Percentiles rank a stretch among this genome's conserved stretches.
phyloP scores from a whole-genome alignment of 2,329 filamentous ascomycete species.

The Chaetomiaceae sp. region DNA sequence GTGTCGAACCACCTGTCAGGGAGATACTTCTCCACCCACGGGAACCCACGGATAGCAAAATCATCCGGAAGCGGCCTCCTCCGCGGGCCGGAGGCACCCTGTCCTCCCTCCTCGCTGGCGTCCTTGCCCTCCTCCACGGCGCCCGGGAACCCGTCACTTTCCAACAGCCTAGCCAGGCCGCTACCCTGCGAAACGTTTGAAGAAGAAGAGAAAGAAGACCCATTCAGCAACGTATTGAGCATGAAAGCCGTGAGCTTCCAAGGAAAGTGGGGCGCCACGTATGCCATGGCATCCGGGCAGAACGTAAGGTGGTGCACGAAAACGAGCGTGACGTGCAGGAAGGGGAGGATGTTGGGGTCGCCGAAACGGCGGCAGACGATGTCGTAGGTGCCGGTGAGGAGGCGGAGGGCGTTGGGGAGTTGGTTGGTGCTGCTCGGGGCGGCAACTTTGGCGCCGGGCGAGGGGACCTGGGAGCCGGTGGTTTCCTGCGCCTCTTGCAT shows the following conservation, averaged over 20 bases:
- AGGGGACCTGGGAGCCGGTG: neutral
- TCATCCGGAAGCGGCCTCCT: constrained; percentile 56
- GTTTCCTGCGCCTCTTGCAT: constrained; percentile 18
- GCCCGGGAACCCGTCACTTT: constrained; percentile 43
- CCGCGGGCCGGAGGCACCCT: neutral
- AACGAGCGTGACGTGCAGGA: constrained; percentile 57
- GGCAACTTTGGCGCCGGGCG: neutral
- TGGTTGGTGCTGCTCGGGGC: constrained; percentile 27
- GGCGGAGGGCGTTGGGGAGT: constrained; percentile 26
- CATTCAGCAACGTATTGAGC: constrained; percentile 35
- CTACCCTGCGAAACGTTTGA: neutral
- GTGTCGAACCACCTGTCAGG: constrained; percentile 53
- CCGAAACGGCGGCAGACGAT: constrained; percentile 49
- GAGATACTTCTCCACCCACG: constrained; percentile 57
- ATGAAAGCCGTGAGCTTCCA: constrained; percentile 37
- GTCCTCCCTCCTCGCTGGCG: constrained; percentile 19
- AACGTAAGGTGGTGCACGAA: constrained; percentile 50
- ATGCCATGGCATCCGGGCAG: constrained; percentile 39
- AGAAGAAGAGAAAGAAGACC: constrained; percentile 8
- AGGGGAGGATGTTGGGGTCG: constrained; percentile 57
- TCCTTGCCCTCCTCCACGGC: constrained; percentile 31
- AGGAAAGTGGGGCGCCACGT: constrained; percentile 39
- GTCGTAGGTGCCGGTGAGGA: constrained; percentile 42
- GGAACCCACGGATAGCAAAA: constrained; percentile 59
- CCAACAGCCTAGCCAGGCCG: constrained; percentile 32